Percentiles rank a stretch among this genome's conserved stretches.
These are phyloP conservation scores for Sideroxylon spinosum DNA, from an alignment of 179 eudicot species.

Conservation along the genomic window DNA sequence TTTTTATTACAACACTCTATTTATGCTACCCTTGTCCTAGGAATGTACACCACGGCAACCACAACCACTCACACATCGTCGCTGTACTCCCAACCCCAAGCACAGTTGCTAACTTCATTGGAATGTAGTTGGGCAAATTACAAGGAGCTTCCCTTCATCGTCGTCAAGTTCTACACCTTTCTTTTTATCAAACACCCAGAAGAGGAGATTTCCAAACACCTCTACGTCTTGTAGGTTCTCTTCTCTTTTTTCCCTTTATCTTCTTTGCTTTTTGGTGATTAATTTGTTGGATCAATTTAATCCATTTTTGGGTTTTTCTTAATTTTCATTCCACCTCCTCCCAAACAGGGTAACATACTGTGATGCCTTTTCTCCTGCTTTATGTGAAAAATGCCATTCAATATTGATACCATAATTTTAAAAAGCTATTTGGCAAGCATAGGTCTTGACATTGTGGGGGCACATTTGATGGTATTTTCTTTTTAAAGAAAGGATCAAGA, in stretches of 20 bases:
- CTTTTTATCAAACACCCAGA: conserved; percentile 53
- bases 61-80: neutral
- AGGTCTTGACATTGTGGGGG: no score
- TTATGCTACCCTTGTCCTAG: neutral
- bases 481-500: no score
- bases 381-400: no score
- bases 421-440: no score
- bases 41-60: neutral
- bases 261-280: no score
- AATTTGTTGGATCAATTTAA: neutral
- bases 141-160: conserved; percentile 41
- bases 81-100: neutral
- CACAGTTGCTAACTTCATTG: neutral
- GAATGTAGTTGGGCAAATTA: conserved; percentile 21
- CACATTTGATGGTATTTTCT: no score
- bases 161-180: conserved; percentile 73
- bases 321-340: neutral
- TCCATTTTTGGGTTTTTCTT: neutral
- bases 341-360: no score
- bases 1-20: neutral
- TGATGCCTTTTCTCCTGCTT: no score
- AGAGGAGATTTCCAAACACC: conserved; percentile 62
- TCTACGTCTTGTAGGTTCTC: conserved; percentile 60
- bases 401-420: no score
- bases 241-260: neutral